Base-by-base conservation (phyloP, 2,329 filamentous ascomycete genomes). In the Dissoconium aciculare region DNA sequence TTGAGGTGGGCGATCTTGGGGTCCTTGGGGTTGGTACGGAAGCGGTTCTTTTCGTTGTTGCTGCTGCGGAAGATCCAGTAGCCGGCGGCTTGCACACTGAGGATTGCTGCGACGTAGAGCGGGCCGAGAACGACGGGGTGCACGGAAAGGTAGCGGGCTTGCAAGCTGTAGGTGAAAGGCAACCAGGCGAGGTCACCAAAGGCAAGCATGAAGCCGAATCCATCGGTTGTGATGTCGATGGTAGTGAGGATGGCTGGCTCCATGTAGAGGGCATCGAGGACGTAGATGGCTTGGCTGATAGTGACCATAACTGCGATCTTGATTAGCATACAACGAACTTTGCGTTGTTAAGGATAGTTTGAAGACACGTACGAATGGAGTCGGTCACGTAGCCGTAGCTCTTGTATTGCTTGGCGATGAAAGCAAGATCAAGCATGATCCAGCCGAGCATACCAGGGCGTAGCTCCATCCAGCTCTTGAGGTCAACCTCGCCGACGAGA, bases 131-230 rank as follows among this genome's bases (percentile, higher is more conserved):
- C 66, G 10, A 84, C 62, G 0, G 87, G 87, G 55, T 91, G 78
- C 8, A 78, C 67, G 1, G 84, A 70, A 4, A 95, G 72, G 54
- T 94, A 95, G 26, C 81, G 74, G 5, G 78, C 74, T 56, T 92
- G 85, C 19, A 82, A 64, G 11, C 74, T 79, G 64, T 93, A 95
- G 35, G 82, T 66, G 53, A 92, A 92, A 0, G 87, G 87, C 2
- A 94, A 70, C 87, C 87, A 95, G 38, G 79, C 80, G 4, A 94
- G 66, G 48, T 95, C 87, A 33, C 84, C 87, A 52, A 94, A 94
- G 2, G 81, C 66, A 17, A 95, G 67, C 87, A 95, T 95, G 62
- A 83, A 83, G 31, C 87, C 87, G 45, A 95, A 93, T 4, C 87
- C 87, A 46, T 95, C 87, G 25, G 75, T 81, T 30, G 78, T 92